Percentiles rank a stretch among this genome's conserved stretches.
These are phyloP conservation scores for Synchytrium microbalum DNA, from an alignment of 371 early-diverging fungal genomes.

Conservation along the genomic window DNA sequence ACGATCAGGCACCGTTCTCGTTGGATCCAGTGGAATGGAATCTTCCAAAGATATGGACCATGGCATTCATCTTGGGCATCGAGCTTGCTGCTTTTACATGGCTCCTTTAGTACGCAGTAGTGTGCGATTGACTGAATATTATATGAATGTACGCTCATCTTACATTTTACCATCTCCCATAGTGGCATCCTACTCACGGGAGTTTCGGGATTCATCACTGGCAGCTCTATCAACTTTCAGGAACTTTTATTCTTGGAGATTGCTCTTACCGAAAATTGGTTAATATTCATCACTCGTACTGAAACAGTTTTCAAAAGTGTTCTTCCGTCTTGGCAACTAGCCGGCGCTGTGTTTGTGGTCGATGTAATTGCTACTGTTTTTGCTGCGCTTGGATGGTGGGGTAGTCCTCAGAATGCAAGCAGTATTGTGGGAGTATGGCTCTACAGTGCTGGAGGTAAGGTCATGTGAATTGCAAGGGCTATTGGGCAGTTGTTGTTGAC, in stretches of 20 bases:
- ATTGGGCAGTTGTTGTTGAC: background rate
- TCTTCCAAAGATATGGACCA: conserved; percentile 10
- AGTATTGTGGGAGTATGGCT: background rate
- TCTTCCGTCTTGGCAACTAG: conserved; percentile 25
- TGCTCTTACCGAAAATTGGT: conserved; percentile 30
- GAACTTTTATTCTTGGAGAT: conserved; percentile 24
- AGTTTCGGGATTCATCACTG: conserved; percentile 2
- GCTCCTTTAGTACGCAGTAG: too few relatives aligned
- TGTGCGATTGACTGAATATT: too few relatives aligned
- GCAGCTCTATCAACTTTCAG: conserved; percentile 12
- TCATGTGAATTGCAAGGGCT: too few relatives aligned
- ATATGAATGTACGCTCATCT: too few relatives aligned
- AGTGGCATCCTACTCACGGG: background rate
- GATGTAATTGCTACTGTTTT: conserved; percentile 28
- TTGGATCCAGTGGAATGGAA: conserved; percentile 23
- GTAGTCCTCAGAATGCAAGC: background rate
- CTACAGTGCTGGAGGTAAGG: background rate
- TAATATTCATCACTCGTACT: conserved; percentile 26
- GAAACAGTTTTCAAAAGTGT: conserved; percentile 6
- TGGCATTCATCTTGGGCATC: conserved; percentile 18
- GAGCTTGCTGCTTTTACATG: conserved; percentile 16
- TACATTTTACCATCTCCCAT: too few relatives aligned
- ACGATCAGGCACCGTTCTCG: conserved; percentile 24
- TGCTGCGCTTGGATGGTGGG: conserved; percentile 26
- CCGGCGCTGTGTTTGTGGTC: conserved; percentile 24